Percentiles rank a stretch among this genome's conserved stretches.
phyloP scores from a whole-genome alignment of 2,329 filamentous ascomycete species.

The Nemania serpens region DNA sequence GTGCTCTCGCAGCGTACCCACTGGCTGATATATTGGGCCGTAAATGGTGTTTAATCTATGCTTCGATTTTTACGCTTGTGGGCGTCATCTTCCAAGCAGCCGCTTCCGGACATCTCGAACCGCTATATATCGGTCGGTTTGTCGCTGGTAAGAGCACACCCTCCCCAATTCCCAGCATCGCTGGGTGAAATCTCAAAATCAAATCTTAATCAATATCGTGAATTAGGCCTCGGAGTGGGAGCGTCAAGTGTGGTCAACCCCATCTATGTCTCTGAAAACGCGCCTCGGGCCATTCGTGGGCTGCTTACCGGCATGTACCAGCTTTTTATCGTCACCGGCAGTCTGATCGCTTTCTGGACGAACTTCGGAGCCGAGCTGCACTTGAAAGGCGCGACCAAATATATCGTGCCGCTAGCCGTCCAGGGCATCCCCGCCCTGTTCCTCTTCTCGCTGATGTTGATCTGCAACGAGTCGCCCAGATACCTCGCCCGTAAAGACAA shows the following conservation, averaged over 20 bases:
- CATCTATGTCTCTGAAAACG: slow-evolving; percentile 52
- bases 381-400: slow-evolving; percentile 41
- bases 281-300: slow-evolving; percentile 50
- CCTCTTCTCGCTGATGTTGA: slow-evolving; percentile 62
- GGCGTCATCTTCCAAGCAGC: slow-evolving; percentile 66
- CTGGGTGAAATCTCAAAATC: too few species aligned
- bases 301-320: slow-evolving; percentile 52
- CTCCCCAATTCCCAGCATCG: too few species aligned
- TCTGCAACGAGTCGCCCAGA: slow-evolving; percentile 68
- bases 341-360: slow-evolving; percentile 53
- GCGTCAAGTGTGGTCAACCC: slow-evolving; percentile 50
- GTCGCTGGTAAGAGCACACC: slow-evolving; percentile 46
- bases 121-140: slow-evolving; percentile 66
- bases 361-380: slow-evolving; percentile 55
- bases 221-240: slow-evolving; percentile 48
- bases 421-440: slow-evolving; percentile 66
- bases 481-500: slow-evolving; percentile 67
- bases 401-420: slow-evolving; percentile 65
- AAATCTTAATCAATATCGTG: neutral
- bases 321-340: slow-evolving; percentile 51
- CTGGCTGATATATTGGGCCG: slow-evolving; percentile 60
- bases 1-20: slow-evolving; percentile 52
- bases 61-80: slow-evolving; percentile 58
- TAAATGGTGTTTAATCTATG: slow-evolving; percentile 56
- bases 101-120: slow-evolving; percentile 59